Evolutionary conservation across 305 asterid genomes (phyloP).

Genomic region (Coffea humblotiana): DNA sequence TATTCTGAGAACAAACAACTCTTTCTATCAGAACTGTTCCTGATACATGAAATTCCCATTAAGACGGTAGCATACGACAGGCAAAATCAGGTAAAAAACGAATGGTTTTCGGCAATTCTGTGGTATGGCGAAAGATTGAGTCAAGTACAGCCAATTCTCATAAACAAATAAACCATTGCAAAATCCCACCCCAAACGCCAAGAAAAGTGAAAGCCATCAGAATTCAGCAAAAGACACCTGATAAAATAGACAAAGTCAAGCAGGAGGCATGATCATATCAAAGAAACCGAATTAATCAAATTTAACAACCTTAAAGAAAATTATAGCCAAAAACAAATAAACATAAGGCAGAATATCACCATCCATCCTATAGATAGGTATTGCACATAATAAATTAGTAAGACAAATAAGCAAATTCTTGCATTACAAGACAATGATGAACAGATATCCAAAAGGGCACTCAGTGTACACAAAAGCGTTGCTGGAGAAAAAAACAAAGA

Average conservation of each 20-base stretch:
- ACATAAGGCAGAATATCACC: not conserved
- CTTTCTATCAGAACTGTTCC: not conserved
- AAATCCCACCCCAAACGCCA: not conserved
- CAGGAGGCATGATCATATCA: not conserved
- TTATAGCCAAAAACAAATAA: not conserved
- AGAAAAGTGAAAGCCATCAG: not conserved
- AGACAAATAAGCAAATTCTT: not conserved
- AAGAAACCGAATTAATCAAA: not conserved
- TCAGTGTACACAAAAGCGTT: not conserved
- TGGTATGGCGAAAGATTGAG: not conserved
- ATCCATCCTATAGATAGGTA: not conserved
- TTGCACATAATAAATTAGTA: not conserved
- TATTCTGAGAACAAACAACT: not conserved
- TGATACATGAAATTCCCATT: not conserved
- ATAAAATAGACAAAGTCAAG: slow-evolving; percentile 1
- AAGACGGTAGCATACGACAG: not conserved
- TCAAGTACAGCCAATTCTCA: not conserved
- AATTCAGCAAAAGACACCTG: not conserved
- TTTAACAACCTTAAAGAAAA: not conserved
- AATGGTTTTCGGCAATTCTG: not conserved
- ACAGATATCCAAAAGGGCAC: not conserved
- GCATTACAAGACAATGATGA: not conserved
- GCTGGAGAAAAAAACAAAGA: not conserved
- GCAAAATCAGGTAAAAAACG: not conserved
- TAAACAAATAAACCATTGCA: not conserved